Evolutionary conservation across 202 grass and related monocot genomes (phyloP).

Genomic region (Saccharum hybrid): DNA sequence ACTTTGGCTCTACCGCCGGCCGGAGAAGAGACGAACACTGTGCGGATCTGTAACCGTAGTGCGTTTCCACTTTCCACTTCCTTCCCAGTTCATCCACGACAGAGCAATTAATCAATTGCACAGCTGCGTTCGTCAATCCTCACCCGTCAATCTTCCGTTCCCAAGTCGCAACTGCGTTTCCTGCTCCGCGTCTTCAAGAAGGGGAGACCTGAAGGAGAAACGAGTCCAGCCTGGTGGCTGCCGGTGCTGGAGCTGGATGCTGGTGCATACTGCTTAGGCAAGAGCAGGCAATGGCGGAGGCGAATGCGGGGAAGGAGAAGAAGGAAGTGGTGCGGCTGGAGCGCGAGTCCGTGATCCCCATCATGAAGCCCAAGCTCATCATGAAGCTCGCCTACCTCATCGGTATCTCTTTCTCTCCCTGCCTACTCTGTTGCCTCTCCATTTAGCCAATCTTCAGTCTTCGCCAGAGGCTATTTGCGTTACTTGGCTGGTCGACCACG

Average conservation of each 20-base stretch:
- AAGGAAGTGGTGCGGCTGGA: conserved; percentile 71
- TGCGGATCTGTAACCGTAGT: conserved; percentile 57
- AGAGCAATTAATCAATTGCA: conserved; percentile 39
- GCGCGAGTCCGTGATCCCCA: conserved; percentile 75
- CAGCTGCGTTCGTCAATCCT: conserved; percentile 5
- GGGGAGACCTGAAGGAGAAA: not conserved
- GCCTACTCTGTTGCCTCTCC: not conserved
- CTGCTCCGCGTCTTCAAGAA: conserved; percentile 23
- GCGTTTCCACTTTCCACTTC: conserved; percentile 40
- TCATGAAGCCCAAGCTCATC: conserved; percentile 84
- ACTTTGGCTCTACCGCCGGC: not conserved
- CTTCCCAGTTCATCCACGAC: conserved; percentile 6
- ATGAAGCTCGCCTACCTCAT: conserved; percentile 94
- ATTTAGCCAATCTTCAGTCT: not conserved
- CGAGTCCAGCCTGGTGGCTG: conserved; percentile 1
- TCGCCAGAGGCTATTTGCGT: not conserved
- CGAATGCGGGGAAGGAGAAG: conserved; percentile 46
- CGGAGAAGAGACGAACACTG: conserved; percentile 15
- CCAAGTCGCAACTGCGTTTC: conserved; percentile 18
- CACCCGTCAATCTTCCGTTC: not conserved
- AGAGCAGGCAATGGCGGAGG: conserved; percentile 31
- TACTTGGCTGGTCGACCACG: conserved; percentile 1
- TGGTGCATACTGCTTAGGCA: not conserved
- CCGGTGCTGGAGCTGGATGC: not conserved
- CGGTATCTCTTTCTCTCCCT: conserved; percentile 43